Conservation (phyloP, 345 rosid genomes). For the Mangifera indica region DNA sequence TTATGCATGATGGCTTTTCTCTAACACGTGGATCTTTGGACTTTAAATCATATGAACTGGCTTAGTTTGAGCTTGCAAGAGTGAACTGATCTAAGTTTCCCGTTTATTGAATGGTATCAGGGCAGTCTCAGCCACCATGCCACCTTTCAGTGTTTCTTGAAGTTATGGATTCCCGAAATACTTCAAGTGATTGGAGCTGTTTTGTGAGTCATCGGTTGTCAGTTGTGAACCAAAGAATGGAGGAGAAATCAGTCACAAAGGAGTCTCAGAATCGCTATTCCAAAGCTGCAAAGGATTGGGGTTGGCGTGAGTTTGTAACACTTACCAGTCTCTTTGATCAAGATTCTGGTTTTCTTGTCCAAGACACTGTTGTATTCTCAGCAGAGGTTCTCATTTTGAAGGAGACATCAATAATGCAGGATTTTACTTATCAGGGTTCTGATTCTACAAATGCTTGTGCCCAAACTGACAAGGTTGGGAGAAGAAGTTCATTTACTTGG, state of each 20-base stretch:
- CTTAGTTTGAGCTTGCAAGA: slow-evolving; percentile 17
- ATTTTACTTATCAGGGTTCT: slow-evolving; percentile 55
- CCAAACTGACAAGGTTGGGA: slow-evolving; percentile 52
- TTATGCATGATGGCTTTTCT: slow-evolving; percentile 1
- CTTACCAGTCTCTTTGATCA: slow-evolving; percentile 98
- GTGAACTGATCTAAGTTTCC: slow-evolving; percentile 41
- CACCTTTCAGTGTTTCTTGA: slow-evolving; percentile 99
- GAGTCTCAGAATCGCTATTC: slow-evolving; percentile 99
- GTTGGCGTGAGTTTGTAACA: slow-evolving; percentile 99
- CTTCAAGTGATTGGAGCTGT: slow-evolving; percentile 96
- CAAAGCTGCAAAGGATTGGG: slow-evolving; percentile 99
- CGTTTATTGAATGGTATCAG: slow-evolving; percentile 69
- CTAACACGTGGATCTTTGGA: slow-evolving; percentile 12
- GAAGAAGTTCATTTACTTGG: slow-evolving; percentile 93
- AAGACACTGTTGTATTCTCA: slow-evolving; percentile 86
- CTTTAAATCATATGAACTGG: slow-evolving; percentile 11
- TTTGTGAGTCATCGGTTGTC: slow-evolving; percentile 98
- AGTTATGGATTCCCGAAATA: slow-evolving; percentile 94
- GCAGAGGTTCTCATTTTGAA: slow-evolving; percentile 99
- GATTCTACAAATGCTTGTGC: slow-evolving; percentile 46
- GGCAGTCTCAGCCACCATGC: slow-evolving; percentile 99
- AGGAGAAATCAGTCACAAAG: slow-evolving; percentile 95
- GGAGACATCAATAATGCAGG: slow-evolving; percentile 85
- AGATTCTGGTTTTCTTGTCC: slow-evolving; percentile 97
- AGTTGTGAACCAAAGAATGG: slow-evolving; percentile 84